Evolutionary conservation across 768 basidiomycete genomes (phyloP).

Genomic region (Lactarius pseudohatsudake): DNA sequence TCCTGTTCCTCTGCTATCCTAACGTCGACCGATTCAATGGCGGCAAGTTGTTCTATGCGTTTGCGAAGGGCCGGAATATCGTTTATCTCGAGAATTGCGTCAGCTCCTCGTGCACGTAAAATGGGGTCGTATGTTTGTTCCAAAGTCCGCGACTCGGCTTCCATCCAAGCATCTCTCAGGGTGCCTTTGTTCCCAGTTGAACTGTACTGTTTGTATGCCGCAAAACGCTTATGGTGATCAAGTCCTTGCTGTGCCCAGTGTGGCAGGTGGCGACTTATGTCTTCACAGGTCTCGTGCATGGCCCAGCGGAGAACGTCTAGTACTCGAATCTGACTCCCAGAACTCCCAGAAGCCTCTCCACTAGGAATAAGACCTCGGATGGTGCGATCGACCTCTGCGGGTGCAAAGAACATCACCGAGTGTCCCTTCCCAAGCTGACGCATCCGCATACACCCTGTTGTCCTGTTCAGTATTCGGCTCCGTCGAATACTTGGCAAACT

Average conservation of each 20-base stretch:
- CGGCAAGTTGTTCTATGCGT: slow-evolving; percentile 17
- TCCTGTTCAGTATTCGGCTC: background rate
- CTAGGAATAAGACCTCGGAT: slow-evolving; percentile 14
- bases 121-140: slow-evolving; percentile 22
- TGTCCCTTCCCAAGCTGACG: slow-evolving; percentile 26
- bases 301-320: slow-evolving; percentile 25
- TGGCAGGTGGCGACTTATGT: slow-evolving; percentile 22
- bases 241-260: slow-evolving; percentile 22
- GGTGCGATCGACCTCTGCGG: slow-evolving; percentile 17
- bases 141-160: slow-evolving; percentile 18
- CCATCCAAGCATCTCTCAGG: slow-evolving; percentile 14
- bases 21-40: background rate
- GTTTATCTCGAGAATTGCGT: background rate
- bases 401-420: slow-evolving; percentile 26
- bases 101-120: background rate
- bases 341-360: background rate
- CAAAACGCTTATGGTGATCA: slow-evolving; percentile 10
- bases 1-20: slow-evolving; percentile 25
- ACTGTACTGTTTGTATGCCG: background rate
- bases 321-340: background rate
- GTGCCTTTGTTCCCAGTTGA: background rate
- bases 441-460: slow-evolving; percentile 27
- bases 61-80: slow-evolving; percentile 7
- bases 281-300: slow-evolving; percentile 26
- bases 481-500: slow-evolving; percentile 5